phyloP scores from a whole-genome alignment of 345 rosid genomes.

The Dipteronia sinensis region DNA sequence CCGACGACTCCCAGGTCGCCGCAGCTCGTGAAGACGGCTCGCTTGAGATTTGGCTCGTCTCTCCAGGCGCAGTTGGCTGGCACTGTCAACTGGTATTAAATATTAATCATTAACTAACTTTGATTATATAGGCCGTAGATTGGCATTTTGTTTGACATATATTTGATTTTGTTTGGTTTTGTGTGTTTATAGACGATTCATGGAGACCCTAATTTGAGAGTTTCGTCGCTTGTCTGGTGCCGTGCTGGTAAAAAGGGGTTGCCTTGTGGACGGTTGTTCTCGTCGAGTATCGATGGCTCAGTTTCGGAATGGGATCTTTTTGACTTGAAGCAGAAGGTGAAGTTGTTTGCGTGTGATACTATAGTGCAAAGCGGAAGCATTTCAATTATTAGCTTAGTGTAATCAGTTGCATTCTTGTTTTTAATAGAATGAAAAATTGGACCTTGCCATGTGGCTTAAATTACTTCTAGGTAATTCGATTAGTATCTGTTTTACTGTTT shows the following conservation, averaged over 20 bases:
- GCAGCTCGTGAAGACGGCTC: conserved; percentile 94
- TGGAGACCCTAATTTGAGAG: conserved; percentile 72
- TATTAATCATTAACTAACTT: conserved; percentile 20
- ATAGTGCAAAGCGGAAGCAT: background rate
- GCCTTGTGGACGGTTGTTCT: conserved; percentile 75
- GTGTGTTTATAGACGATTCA: conserved; percentile 59
- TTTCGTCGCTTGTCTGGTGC: conserved; percentile 89
- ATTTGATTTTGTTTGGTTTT: conserved; percentile 7
- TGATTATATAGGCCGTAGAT: background rate
- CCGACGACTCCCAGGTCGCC: conserved; percentile 74
- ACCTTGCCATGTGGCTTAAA: background rate
- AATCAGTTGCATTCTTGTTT: background rate
- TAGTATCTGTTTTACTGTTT: background rate
- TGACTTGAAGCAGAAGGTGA: conserved; percentile 84
- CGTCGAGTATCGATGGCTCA: conserved; percentile 84
- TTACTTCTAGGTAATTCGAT: background rate
- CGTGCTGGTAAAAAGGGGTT: conserved; percentile 47
- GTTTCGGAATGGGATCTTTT: conserved; percentile 89
- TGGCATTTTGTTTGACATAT: conserved; percentile 5
- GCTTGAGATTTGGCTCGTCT: conserved; percentile 96
- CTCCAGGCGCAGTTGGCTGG: conserved; percentile 95
- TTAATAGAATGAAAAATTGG: background rate
- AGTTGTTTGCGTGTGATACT: background rate
- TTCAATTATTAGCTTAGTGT: background rate
- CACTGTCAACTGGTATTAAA: conserved; percentile 90